Percentiles rank a stretch among this genome's conserved stretches.
These are phyloP conservation scores for Agrostemma githago DNA, from an alignment of 148 eudicot species.

Conservation along the genomic window DNA sequence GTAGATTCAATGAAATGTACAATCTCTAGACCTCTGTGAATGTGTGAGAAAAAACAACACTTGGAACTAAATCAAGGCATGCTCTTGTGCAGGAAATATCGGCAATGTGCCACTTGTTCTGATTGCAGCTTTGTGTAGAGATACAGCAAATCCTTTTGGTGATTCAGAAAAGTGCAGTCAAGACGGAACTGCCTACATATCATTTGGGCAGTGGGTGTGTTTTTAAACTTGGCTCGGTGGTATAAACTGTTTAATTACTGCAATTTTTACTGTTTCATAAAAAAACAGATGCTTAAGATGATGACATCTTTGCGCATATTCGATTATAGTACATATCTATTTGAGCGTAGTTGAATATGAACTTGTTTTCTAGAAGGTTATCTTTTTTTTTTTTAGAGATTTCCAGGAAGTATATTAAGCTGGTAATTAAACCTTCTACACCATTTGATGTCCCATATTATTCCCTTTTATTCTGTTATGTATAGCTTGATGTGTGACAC, in stretches of 20 bases:
- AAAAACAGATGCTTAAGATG: not conserved
- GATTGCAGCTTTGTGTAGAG: constrained; percentile 91
- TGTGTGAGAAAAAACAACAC: not conserved
- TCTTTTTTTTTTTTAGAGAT: too few species aligned
- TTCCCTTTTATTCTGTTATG: too few species aligned
- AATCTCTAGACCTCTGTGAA: not conserved
- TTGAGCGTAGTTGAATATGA: not conserved
- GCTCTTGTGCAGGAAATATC: constrained; percentile 69
- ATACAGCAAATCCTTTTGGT: constrained; percentile 84
- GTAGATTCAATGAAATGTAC: not conserved
- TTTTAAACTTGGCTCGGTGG: constrained; percentile 3
- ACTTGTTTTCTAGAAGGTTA: not conserved
- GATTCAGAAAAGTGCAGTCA: constrained; percentile 72
- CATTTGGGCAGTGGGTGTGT: constrained; percentile 98
- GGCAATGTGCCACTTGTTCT: constrained; percentile 97
- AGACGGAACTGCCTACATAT: constrained; percentile 97
- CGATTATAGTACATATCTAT: not conserved
- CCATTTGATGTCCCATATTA: not conserved
- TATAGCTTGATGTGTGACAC: too few species aligned
- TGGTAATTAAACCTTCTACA: not conserved
- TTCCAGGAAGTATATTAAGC: not conserved
- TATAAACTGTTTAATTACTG: not conserved
- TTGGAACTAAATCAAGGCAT: not conserved
- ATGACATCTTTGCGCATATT: not conserved
- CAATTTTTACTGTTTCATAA: not conserved